A percentile compares a stretch with the other conserved stretches of the same genome.
These are phyloP conservation scores for Cichorium intybus DNA, from an alignment of 140 eudicot species.

Conservation along the genomic window DNA sequence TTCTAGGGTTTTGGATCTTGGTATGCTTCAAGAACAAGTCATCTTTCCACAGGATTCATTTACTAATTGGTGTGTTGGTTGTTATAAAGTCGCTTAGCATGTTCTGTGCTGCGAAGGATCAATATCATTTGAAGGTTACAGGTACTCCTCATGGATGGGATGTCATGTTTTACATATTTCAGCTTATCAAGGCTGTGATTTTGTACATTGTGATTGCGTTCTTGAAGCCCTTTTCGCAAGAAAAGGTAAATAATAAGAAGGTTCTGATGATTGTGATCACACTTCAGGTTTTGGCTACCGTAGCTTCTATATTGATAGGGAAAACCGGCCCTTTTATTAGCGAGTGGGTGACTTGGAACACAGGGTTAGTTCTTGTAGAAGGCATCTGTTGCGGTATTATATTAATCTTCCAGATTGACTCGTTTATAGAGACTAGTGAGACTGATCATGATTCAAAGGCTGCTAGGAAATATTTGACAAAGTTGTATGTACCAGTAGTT, in stretches of 20 bases:
- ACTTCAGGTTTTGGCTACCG: constrained; percentile 52
- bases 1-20: constrained; percentile 44
- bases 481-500: constrained; percentile 37
- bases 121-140: constrained; percentile 44
- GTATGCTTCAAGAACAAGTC: constrained; percentile 34
- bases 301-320: constrained; percentile 31
- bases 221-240: constrained; percentile 47
- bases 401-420: constrained; percentile 40
- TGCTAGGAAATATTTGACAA: constrained; percentile 34
- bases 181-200: constrained; percentile 45
- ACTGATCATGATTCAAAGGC: constrained; percentile 32
- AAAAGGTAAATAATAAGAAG: constrained; percentile 9
- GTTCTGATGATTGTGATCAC: constrained; percentile 36
- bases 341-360: constrained; percentile 42
- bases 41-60: constrained; percentile 43
- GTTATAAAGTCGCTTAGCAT: constrained; percentile 48
- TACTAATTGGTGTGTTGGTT: constrained; percentile 49
- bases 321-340: constrained; percentile 37
- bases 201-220: constrained; percentile 47
- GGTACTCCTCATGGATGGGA: constrained; percentile 68
- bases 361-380: constrained; percentile 43
- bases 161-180: constrained; percentile 42
- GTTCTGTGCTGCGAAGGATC: constrained; percentile 46
- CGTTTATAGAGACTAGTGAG: constrained; percentile 39
- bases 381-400: constrained; percentile 46